These are phyloP conservation scores for Funneliformis caledonium DNA, from an alignment of 371 early-diverging fungal genomes.

Conservation along the genomic window DNA sequence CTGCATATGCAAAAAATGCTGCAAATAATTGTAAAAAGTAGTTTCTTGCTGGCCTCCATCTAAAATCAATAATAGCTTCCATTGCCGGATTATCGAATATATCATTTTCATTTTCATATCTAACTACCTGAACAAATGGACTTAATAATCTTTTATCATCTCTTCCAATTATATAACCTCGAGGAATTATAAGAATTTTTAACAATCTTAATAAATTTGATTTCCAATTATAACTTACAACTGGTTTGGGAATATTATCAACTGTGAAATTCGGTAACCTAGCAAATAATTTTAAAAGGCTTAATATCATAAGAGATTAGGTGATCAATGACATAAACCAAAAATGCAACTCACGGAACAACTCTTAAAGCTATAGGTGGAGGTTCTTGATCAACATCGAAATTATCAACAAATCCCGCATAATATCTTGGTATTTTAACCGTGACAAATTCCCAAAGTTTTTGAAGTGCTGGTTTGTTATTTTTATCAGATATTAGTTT, in stretches of 20 bases:
- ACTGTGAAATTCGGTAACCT: not conserved
- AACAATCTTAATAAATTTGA: not conserved
- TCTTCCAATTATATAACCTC: not conserved
- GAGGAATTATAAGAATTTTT: not conserved
- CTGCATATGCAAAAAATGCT: not conserved
- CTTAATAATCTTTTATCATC: not conserved
- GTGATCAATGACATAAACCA: no score
- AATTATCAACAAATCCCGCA: not conserved
- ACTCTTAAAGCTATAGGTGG: not conserved
- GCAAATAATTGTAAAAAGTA: not conserved
- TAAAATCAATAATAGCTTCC: constrained; percentile 1
- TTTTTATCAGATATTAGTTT: not conserved
- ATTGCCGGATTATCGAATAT: constrained; percentile 19
- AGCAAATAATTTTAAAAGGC: no score
- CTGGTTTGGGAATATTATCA: not conserved
- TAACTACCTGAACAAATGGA: not conserved
- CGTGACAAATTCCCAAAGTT: not conserved
- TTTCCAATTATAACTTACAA: not conserved
- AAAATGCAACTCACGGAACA: not conserved
- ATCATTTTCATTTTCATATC: not conserved
- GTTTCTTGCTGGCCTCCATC: not conserved
- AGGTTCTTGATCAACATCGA: not conserved
- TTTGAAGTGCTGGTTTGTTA: not conserved
- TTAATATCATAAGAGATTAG: no score
- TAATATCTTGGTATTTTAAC: not conserved